Evolutionary conservation across 305 asterid species (phyloP).

Genomic region (Ruellia speciosa): DNA sequence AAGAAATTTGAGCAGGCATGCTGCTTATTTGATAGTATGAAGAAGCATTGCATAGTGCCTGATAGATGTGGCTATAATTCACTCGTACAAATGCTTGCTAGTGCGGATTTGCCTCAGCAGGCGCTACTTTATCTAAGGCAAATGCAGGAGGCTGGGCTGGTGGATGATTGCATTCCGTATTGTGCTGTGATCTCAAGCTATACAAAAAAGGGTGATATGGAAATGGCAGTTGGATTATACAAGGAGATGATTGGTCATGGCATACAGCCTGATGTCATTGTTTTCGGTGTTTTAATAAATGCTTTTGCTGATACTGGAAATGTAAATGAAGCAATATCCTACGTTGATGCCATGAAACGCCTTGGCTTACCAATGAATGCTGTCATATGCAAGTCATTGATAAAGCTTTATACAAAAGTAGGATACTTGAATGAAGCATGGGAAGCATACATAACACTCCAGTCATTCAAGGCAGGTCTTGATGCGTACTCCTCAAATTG

Average conservation of each 20-base stretch:
- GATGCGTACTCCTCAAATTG: conserved; percentile 81
- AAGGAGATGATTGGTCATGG: conserved; percentile 47
- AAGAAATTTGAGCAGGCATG: conserved; percentile 67
- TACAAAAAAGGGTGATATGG: conserved; percentile 46
- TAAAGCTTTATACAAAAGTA: conserved; percentile 78
- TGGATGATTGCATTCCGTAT: conserved; percentile 63
- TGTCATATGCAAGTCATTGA: conserved; percentile 57
- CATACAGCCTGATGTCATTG: conserved; percentile 65
- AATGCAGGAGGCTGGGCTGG: conserved; percentile 64
- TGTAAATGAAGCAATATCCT: conserved; percentile 44
- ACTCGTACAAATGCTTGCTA: conserved; percentile 71
- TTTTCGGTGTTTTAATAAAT: conserved; percentile 69
- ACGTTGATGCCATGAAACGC: conserved; percentile 39
- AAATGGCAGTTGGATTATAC: conserved; percentile 48
- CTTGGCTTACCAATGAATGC: conserved; percentile 48
- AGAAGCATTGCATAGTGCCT: conserved; percentile 43
- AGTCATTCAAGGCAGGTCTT: conserved; percentile 35
- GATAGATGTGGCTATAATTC: conserved; percentile 81
- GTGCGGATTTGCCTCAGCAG: conserved; percentile 59
- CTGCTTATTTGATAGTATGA: conserved; percentile 59
- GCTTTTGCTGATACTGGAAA: conserved; percentile 76
- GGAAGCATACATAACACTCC: conserved; percentile 43
- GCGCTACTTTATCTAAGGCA: conserved; percentile 50
- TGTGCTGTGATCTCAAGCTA: conserved; percentile 81
- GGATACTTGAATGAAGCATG: conserved; percentile 78